These are phyloP conservation scores for Fraxinus sp. DNA, from an alignment of 305 asterid genomes.

Conservation along the genomic window DNA sequence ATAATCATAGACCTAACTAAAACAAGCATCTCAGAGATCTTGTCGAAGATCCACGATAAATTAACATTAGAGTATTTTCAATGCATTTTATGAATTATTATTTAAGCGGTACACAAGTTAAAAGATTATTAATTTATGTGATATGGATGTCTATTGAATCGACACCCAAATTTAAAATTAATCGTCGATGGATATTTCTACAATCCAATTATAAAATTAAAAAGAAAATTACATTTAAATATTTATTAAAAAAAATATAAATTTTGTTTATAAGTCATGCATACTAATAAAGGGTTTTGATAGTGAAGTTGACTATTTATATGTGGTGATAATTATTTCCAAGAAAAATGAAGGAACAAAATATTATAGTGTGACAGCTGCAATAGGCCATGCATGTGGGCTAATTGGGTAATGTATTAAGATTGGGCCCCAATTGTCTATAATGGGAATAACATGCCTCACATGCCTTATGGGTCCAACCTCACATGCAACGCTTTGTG, in stretches of 20 bases:
- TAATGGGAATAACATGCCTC: neutral
- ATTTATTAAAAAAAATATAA: no score
- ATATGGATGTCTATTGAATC: no score
- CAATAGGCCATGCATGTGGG: neutral
- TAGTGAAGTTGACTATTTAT: neutral
- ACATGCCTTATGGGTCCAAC: conserved; percentile 15
- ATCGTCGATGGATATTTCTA: no score
- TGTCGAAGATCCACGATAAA: neutral
- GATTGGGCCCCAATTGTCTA: neutral
- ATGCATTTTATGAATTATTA: no score
- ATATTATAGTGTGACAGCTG: neutral
- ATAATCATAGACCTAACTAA: neutral
- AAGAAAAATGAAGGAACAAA: neutral
- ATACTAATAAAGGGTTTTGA: neutral
- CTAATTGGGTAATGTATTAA: neutral
- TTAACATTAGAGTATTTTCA: no score
- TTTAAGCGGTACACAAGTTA: no score
- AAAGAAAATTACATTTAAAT: no score
- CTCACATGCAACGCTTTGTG: conserved; percentile 10
- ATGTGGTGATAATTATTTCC: neutral
- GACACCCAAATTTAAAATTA: neutral
- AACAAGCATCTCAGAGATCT: neutral
- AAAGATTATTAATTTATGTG: no score
- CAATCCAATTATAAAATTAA: no score
- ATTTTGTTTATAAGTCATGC: neutral